Percentiles rank a stretch among this genome's conserved stretches.
These are phyloP conservation scores for Kwoniella europaea DNA, from an alignment of 768 basidiomycete species.

Conservation along the genomic window DNA sequence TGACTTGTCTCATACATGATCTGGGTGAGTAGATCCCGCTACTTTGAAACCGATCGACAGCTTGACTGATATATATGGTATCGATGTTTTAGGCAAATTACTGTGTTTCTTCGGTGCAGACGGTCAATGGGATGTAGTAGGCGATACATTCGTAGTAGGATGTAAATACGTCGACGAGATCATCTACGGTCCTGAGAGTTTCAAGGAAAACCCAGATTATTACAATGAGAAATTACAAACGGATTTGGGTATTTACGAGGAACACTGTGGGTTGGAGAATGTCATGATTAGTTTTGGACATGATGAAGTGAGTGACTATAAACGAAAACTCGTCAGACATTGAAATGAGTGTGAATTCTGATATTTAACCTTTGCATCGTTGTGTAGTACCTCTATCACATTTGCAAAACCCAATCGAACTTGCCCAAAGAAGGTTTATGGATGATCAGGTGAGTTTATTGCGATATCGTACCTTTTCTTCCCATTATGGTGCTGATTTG, in stretches of 20 bases:
- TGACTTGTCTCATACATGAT: slow-evolving; percentile 84
- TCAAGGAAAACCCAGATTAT: slow-evolving; percentile 56
- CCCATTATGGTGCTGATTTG: not conserved
- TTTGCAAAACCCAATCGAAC: slow-evolving; percentile 78
- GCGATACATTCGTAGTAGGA: slow-evolving; percentile 81
- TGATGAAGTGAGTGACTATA: slow-evolving; percentile 60
- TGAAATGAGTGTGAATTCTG: not conserved
- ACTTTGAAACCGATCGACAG: too few relatives aligned
- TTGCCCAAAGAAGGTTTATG: slow-evolving; percentile 19
- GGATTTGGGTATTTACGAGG: slow-evolving; percentile 55
- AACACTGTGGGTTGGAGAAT: slow-evolving; percentile 55
- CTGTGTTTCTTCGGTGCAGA: slow-evolving; percentile 69
- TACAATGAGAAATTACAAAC: slow-evolving; percentile 50
- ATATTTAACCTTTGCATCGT: not conserved
- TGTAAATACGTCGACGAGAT: slow-evolving; percentile 75
- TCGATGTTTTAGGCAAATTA: slow-evolving; percentile 88
- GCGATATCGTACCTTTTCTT: not conserved
- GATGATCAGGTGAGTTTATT: slow-evolving; percentile 40
- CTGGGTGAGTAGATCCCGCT: slow-evolving; percentile 55
- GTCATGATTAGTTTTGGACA: slow-evolving; percentile 78
- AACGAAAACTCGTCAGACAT: too few relatives aligned
- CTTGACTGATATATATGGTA: slow-evolving; percentile 25
- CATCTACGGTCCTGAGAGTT: slow-evolving; percentile 56
- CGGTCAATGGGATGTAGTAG: slow-evolving; percentile 95
- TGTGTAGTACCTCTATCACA: slow-evolving; percentile 65